Percentiles rank a stretch among this genome's conserved stretches.
Conservation (phyloP, 1,139 yeast species). For the Chernovozyma aurita region DNA sequence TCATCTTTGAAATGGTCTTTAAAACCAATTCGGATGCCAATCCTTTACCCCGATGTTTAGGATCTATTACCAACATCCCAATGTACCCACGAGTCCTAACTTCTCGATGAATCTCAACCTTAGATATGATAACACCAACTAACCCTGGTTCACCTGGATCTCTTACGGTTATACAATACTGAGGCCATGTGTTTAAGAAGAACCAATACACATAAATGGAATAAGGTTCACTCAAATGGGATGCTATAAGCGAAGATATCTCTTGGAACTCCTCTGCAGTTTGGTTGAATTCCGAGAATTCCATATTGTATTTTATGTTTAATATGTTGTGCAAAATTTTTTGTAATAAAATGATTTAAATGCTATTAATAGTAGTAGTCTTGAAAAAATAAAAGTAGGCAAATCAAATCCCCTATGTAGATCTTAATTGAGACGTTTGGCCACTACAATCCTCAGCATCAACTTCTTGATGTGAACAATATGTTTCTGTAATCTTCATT, state of each 20-base stretch:
- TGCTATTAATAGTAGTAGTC: too few species aligned
- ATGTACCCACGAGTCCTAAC: slow-evolving; percentile 80
- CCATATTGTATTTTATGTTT: slow-evolving; percentile 3
- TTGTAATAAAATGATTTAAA: not conserved
- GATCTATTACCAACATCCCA: slow-evolving; percentile 90
- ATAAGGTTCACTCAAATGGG: slow-evolving; percentile 43
- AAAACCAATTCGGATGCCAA: slow-evolving; percentile 73
- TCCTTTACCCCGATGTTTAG: slow-evolving; percentile 67
- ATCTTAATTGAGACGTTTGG: too few species aligned
- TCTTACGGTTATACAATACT: slow-evolving; percentile 38
- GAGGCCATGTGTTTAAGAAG: slow-evolving; percentile 45
- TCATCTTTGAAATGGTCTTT: slow-evolving; percentile 64
- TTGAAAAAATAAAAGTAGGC: too few species aligned
- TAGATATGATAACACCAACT: slow-evolving; percentile 85
- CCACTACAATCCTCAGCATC: too few species aligned
- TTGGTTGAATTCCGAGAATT: slow-evolving; percentile 6
- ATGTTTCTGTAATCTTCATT: too few species aligned
- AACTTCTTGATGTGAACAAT: too few species aligned
- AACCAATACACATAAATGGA: slow-evolving; percentile 48
- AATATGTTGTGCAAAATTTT: not conserved
- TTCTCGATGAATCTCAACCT: slow-evolving; percentile 73
- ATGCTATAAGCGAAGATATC: slow-evolving; percentile 28
- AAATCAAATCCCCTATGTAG: too few species aligned
- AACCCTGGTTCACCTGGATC: slow-evolving; percentile 13
- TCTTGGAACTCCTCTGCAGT: slow-evolving; percentile 26